Percentiles rank a stretch among this genome's conserved stretches.
These are phyloP conservation scores for Melanomma pulvis-pyrius DNA, from an alignment of 495 filamentous ascomycete genomes.

Conservation along the genomic window DNA sequence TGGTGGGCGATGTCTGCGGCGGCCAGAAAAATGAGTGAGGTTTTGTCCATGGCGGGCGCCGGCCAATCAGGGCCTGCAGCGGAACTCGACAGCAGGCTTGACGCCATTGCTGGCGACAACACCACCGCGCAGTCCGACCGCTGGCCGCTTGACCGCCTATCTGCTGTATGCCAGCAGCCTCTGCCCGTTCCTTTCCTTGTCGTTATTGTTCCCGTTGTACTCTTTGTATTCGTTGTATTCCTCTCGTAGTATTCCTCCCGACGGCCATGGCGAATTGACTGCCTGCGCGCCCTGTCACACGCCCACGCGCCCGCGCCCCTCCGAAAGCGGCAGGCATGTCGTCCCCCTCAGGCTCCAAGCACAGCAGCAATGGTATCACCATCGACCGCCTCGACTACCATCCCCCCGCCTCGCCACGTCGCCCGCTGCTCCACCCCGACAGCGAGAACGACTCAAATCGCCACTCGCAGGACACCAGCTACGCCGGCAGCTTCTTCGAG, in stretches of 20 bases:
- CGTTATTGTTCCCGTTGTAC: background rate
- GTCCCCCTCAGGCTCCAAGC: constrained; percentile 31
- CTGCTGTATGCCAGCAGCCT: background rate
- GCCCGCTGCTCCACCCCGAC: constrained; percentile 49
- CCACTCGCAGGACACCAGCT: constrained; percentile 43
- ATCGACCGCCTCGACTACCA: constrained; percentile 69
- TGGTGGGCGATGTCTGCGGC: constrained; percentile 7
- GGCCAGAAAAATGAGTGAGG: background rate
- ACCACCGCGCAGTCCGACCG: constrained; percentile 24
- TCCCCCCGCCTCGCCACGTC: constrained; percentile 47
- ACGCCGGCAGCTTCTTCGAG: constrained; percentile 61
- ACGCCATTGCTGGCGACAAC: constrained; percentile 7
- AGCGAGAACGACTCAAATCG: constrained; percentile 38
- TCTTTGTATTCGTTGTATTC: background rate
- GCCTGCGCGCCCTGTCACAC: constrained; percentile 10
- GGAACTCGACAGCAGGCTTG: background rate
- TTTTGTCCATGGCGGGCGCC: background rate
- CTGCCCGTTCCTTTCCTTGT: background rate
- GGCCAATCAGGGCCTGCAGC: constrained; percentile 21
- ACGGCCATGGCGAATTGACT: background rate
- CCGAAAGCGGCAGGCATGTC: constrained; percentile 21
- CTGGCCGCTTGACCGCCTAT: background rate
- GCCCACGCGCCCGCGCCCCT: background rate
- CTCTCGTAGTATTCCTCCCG: background rate
- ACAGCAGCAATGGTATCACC: constrained; percentile 28